These are phyloP conservation scores for Fusarium sp. DNA, from an alignment of 2,329 filamentous ascomycete species.

Conservation along the genomic window DNA sequence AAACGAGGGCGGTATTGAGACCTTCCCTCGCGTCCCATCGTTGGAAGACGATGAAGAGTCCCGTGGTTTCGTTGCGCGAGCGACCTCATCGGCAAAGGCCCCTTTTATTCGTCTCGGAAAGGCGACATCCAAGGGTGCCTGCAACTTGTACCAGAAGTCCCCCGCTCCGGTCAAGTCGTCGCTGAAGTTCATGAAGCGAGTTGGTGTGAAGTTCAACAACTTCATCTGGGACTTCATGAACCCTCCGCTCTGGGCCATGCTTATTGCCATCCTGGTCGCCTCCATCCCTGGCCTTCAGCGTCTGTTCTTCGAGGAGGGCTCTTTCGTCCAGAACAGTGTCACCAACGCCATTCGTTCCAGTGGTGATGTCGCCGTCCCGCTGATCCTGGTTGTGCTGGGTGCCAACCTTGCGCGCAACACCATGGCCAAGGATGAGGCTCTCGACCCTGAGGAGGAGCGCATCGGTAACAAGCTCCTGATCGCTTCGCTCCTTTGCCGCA, in stretches of 20 bases:
- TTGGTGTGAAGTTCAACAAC: conserved; percentile 60
- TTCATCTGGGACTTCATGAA: conserved; percentile 97
- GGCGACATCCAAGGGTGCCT: conserved; percentile 35
- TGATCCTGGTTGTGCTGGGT: conserved; percentile 94
- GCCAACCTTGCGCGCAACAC: conserved; percentile 96
- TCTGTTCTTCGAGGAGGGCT: conserved; percentile 88
- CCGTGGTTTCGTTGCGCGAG: conserved; percentile 52
- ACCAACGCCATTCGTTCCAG: conserved; percentile 87
- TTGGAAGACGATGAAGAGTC: conserved; percentile 53
- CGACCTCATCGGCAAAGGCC: conserved; percentile 47
- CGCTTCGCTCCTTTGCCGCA: conserved; percentile 86
- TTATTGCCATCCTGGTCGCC: conserved; percentile 88
- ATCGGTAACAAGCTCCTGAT: conserved; percentile 82
- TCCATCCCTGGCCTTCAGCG: conserved; percentile 85
- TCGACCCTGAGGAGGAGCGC: conserved; percentile 75
- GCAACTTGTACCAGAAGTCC: conserved; percentile 49
- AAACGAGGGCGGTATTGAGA: conserved; percentile 65
- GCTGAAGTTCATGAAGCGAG: conserved; percentile 44
- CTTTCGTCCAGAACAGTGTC: conserved; percentile 92
- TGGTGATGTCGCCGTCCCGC: conserved; percentile 89
- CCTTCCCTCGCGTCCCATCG: conserved; percentile 68
- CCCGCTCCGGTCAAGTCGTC: conserved; percentile 54
- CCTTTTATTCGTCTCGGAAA: conserved; percentile 39
- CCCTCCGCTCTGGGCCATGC: conserved; percentile 96
- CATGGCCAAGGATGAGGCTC: conserved; percentile 71